These are phyloP conservation scores for Globisporangium mamillatum DNA, from an alignment of 352 stramenopile species.

Conservation along the genomic window DNA sequence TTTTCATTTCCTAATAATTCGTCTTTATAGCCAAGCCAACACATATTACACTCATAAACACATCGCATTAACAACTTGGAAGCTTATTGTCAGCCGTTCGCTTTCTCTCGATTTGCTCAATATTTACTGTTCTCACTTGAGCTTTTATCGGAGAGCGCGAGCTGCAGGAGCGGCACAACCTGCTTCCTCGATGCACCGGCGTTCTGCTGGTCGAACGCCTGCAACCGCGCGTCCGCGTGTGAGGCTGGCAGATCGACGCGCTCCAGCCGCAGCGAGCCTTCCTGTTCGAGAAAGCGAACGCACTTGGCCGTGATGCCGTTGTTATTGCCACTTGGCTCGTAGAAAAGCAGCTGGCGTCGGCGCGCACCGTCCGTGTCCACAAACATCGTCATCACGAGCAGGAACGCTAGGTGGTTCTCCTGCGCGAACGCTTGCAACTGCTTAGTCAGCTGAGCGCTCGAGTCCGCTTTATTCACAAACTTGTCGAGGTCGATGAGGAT, in stretches of 20 bases:
- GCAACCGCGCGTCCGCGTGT: conserved; percentile 27
- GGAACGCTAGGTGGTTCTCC: conserved; percentile 51
- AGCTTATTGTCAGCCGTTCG: background rate
- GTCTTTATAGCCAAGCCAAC: conserved; percentile 7
- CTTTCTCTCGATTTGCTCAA: background rate
- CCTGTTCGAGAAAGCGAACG: conserved; percentile 31
- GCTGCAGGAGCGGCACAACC: conserved; percentile 65
- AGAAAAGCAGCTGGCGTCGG: conserved; percentile 67
- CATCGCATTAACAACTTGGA: conserved; percentile 5
- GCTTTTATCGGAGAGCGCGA: conserved; percentile 26
- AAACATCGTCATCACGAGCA: conserved; percentile 73
- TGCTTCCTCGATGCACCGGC: conserved; percentile 68
- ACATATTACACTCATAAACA: conserved; percentile 5
- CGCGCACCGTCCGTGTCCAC: conserved; percentile 36
- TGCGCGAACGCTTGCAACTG: conserved; percentile 36
- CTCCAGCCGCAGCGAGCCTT: conserved; percentile 44
- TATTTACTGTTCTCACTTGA: conserved; percentile 8
- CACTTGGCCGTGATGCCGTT: conserved; percentile 26
- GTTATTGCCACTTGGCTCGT: conserved; percentile 23
- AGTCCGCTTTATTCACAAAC: conserved; percentile 46
- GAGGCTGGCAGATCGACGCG: conserved; percentile 30
- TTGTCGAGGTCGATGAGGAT: conserved; percentile 53
- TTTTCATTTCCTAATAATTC: conserved; percentile 12
- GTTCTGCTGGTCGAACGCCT: conserved; percentile 61
- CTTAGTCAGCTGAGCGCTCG: conserved; percentile 25